Percentiles rank a stretch among this genome's conserved stretches.
phyloP scores from a whole-genome alignment of 179 eudicot genomes.

The Monotropa hypopitys region DNA sequence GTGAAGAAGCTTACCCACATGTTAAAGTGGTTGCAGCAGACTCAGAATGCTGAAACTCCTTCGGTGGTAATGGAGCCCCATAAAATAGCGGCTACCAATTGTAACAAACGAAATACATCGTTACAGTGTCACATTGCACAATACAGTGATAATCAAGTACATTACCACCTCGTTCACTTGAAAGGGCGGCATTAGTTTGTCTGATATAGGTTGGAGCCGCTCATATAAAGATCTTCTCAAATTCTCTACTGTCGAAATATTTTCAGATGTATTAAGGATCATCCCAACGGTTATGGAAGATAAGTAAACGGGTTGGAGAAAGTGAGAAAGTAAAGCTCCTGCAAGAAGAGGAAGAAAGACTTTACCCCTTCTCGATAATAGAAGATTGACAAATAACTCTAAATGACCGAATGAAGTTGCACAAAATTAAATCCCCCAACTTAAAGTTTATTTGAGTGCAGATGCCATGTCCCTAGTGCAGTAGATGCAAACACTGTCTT shows the following conservation, averaged over 20 bases:
- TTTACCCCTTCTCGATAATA: not conserved
- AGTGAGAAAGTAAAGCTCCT: slow-evolving; percentile 74
- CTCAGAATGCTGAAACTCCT: slow-evolving; percentile 72
- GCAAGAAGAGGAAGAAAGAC: slow-evolving; percentile 11
- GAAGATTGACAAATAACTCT: not conserved
- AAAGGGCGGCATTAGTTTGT: slow-evolving; percentile 39
- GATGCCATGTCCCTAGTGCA: not conserved
- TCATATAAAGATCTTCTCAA: slow-evolving; percentile 55
- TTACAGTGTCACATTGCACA: not conserved
- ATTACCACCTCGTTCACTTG: slow-evolving; percentile 55
- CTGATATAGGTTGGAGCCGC: slow-evolving; percentile 42
- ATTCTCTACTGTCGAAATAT: slow-evolving; percentile 20
- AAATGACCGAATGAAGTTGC: not conserved
- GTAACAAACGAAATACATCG: not conserved
- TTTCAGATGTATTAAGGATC: slow-evolving; percentile 25
- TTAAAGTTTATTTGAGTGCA: not conserved
- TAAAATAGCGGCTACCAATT: slow-evolving; percentile 51
- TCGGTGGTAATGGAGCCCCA: slow-evolving; percentile 59
- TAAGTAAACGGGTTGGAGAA: slow-evolving; percentile 69
- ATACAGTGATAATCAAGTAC: not conserved
- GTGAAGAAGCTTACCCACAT: slow-evolving; percentile 53
- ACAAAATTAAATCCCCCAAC: not conserved
- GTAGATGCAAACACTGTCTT: not conserved
- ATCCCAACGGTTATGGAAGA: slow-evolving; percentile 65
- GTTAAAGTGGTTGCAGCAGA: slow-evolving; percentile 64